Base-by-base conservation (phyloP, 2,329 filamentous ascomycete genomes). In the Fusarium guadeloupense region DNA sequence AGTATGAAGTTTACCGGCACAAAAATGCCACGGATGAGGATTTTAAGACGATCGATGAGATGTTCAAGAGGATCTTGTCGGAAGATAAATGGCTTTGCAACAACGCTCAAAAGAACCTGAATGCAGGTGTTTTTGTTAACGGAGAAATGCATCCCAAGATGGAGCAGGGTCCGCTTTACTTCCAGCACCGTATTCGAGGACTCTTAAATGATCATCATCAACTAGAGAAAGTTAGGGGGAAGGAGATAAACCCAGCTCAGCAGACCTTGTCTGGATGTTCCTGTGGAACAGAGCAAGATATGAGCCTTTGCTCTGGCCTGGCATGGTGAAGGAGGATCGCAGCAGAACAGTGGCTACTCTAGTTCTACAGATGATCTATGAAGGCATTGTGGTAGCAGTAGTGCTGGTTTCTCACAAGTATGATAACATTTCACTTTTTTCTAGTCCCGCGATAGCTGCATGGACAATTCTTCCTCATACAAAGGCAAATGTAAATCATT, bases 1-100 rank as follows among this genome's bases (percentile, higher is more conserved):
- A 60, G 10, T 64, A 64, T 6, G 61, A 64, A 3, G 59, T 64
- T 0, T 64, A 60, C 12, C 33, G 55, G 5, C 49, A 64, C 12
- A 56, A 64, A 4, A 13, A 64, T 4, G 45, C 54, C 2, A 56
- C 30, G 0, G 45, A 64, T 0, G 35, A 56, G 6, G 31, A 44
- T 2, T 64, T 62, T 20, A 42, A 25, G 3, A 33, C 31, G 0
- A 40, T 44, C 0, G 37, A 51, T 3, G 54, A 44, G 0, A 41
- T 63, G 20, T 51, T 64, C 10, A 55, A 55, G 25, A 47, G 34
- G 2, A 35, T 58, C 7, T 9, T 43, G 2, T 21, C 35, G 0
- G 59, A 63, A 2, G 44, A 63, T 16, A 64, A 64, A 26, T 42
- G 37, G 12, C 59, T 64, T 0, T 49, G 38, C 1, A 51, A 52